Evolutionary conservation across 331 rosid species (phyloP).

Genomic region (Malus hybrid): DNA sequence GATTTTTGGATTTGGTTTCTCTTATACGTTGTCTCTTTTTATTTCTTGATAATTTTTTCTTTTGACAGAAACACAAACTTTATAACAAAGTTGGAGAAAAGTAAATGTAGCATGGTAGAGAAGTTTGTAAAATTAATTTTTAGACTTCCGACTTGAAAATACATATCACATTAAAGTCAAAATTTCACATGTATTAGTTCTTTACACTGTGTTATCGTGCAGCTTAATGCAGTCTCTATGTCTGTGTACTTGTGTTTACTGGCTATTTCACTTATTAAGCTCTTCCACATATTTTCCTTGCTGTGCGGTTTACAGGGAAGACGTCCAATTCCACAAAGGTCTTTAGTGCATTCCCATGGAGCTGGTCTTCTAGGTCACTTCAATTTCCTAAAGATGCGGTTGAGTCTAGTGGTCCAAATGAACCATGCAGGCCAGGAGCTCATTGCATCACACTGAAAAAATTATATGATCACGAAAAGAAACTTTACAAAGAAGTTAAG

Average conservation of each 20-base stretch:
- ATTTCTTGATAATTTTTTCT: not conserved
- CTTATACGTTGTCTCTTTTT: not conserved
- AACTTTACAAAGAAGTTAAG: slow-evolving; percentile 70
- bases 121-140: not conserved
- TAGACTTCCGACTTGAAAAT: not conserved
- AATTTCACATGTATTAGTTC: not conserved
- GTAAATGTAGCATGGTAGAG: not conserved
- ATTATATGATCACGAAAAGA: slow-evolving; percentile 59
- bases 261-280: not conserved
- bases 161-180: not conserved
- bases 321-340: slow-evolving; percentile 69
- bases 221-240: not conserved
- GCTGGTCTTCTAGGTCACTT: slow-evolving; percentile 60
- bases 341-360: slow-evolving; percentile 76
- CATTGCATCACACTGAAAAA: slow-evolving; percentile 76
- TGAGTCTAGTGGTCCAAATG: slow-evolving; percentile 37
- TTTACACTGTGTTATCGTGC: not conserved
- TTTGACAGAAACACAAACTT: not conserved
- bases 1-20: slow-evolving; percentile 8
- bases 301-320: slow-evolving; percentile 45
- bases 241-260: not conserved
- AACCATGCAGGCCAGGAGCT: slow-evolving; percentile 94
- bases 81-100: not conserved
- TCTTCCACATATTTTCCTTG: slow-evolving; percentile 7
- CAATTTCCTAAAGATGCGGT: slow-evolving; percentile 42